Conservation (phyloP, 192 early-diverging fungal genomes). For the Podila horticola region DNA sequence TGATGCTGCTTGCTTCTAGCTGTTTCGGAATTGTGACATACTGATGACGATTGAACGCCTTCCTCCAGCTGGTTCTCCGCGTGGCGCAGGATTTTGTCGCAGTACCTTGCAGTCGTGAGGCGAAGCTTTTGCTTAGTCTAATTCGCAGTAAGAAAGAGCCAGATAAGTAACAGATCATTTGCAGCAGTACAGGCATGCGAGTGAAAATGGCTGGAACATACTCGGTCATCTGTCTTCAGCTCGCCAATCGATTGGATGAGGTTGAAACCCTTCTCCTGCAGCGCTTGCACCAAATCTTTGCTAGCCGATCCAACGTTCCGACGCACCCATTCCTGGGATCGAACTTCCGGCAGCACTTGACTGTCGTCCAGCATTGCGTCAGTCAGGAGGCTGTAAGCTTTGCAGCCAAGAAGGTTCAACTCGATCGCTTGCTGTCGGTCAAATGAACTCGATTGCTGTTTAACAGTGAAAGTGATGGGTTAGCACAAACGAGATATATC, state of each 20-base stretch:
- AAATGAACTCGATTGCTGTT: background rate
- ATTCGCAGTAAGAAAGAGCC: background rate
- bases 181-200: background rate
- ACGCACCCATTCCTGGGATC: conserved; percentile 9
- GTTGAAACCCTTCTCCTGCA: conserved; percentile 34
- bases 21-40: background rate
- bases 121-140: conserved; percentile 42
- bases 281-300: conserved; percentile 2
- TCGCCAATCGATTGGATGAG: conserved; percentile 6
- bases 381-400: conserved; percentile 23
- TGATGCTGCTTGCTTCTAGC: background rate
- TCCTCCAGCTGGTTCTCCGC: conserved; percentile 25
- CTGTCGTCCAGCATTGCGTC: conserved; percentile 17
- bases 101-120: conserved; percentile 57
- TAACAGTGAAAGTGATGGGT: too few relatives aligned
- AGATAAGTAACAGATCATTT: background rate
- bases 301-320: conserved; percentile 9
- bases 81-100: conserved; percentile 59
- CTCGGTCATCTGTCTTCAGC: background rate
- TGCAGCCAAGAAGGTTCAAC: conserved; percentile 32
- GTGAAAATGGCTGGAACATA: background rate
- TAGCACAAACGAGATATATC: too few relatives aligned
- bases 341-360: background rate
- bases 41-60: background rate
- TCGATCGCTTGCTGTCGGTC: conserved; percentile 8